Evolutionary conservation across 495 filamentous ascomycete species (phyloP).

Genomic region (Podospora pseudoanserina): DNA sequence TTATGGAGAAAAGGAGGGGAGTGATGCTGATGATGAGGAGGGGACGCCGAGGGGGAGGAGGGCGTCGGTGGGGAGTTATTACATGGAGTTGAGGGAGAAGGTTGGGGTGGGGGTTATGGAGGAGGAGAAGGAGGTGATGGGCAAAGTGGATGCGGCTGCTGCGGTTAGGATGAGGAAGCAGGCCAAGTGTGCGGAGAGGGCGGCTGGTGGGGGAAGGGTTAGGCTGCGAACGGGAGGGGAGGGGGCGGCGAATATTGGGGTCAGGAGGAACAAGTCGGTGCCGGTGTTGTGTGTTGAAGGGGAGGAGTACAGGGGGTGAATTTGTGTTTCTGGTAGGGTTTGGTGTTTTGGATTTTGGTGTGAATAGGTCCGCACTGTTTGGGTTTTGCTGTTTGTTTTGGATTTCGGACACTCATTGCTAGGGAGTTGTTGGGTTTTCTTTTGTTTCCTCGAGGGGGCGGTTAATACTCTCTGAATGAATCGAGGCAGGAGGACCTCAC

Average conservation of each 20-base stretch:
- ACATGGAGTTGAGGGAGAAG: slow-evolving; percentile 33
- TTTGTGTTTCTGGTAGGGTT: not conserved
- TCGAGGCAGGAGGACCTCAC: not conserved
- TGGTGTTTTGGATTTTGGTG: not conserved
- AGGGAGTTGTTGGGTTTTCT: not conserved
- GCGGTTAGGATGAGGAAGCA: slow-evolving; percentile 35
- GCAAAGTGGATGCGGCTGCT: slow-evolving; percentile 26
- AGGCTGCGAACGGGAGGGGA: slow-evolving; percentile 3
- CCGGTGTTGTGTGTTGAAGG: slow-evolving; percentile 5
- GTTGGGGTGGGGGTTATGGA: slow-evolving; percentile 19
- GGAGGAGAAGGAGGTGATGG: slow-evolving; percentile 14
- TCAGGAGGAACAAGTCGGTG: not conserved
- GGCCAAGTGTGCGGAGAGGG: slow-evolving; percentile 22
- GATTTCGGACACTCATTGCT: not conserved
- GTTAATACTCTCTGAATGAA: not conserved
- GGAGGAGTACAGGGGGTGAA: not conserved
- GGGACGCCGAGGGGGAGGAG: slow-evolving; percentile 16
- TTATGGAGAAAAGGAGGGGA: not conserved
- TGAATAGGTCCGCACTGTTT: not conserved
- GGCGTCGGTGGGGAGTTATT: slow-evolving; percentile 19
- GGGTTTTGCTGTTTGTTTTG: not conserved
- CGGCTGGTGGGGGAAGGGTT: slow-evolving; percentile 9
- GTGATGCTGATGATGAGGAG: slow-evolving; percentile 2
- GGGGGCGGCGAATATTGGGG: not conserved
- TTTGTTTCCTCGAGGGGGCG: not conserved